Evolutionary conservation across 106 monocot species (phyloP).

Genomic region (Allium sativum): DNA sequence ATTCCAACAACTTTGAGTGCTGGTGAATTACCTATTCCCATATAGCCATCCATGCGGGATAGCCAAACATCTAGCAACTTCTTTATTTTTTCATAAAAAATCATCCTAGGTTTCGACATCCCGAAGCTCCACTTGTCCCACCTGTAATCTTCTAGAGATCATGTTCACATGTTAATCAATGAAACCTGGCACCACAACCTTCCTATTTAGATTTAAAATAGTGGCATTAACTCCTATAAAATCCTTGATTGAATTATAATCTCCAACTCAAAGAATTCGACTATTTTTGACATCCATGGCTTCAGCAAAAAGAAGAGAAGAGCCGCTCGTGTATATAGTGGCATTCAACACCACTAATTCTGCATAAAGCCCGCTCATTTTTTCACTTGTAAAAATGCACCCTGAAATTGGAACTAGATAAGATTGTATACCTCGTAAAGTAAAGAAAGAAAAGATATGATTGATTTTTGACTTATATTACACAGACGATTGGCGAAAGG

Average conservation of each 20-base stretch:
- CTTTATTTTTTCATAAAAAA: too few relatives aligned
- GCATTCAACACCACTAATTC: constrained; percentile 56
- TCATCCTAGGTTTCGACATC: too few relatives aligned
- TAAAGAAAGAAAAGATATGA: background rate
- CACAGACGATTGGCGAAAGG: background rate
- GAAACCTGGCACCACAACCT: constrained; percentile 77
- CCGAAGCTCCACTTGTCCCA: too few relatives aligned
- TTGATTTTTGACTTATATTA: background rate
- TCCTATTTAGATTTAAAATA: constrained; percentile 54
- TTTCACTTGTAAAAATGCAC: background rate
- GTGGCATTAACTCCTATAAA: constrained; percentile 35
- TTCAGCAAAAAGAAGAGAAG: constrained; percentile 38
- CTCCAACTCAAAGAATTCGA: constrained; percentile 46
- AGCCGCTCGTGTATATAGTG: constrained; percentile 57
- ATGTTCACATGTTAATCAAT: constrained; percentile 91
- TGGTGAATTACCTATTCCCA: constrained; percentile 80
- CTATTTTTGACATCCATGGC: constrained; percentile 47
- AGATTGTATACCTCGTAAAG: too few relatives aligned
- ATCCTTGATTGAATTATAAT: constrained; percentile 31
- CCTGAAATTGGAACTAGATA: constrained; percentile 7
- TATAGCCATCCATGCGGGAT: constrained; percentile 92
- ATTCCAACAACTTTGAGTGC: constrained; percentile 70
- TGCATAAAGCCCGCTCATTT: constrained; percentile 13
- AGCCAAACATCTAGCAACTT: too few relatives aligned
- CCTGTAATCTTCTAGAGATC: constrained; percentile 76